Conservation (phyloP, 805 yeast genomes). For the Cyberlindnera nakhonratchasimensis region DNA sequence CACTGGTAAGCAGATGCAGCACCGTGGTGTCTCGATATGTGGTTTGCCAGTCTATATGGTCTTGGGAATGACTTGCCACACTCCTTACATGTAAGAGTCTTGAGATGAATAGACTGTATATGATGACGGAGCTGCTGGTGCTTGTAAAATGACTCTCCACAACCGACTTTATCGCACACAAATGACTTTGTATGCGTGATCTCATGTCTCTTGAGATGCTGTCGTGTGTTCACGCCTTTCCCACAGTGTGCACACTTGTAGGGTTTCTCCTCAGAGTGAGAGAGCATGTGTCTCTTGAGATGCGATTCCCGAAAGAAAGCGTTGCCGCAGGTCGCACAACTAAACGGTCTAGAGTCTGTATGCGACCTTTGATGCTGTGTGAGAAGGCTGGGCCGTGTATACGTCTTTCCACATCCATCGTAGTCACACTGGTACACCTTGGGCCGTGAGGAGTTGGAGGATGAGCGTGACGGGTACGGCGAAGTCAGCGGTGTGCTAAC, state of each 20-base stretch:
- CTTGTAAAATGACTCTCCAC: constrained; percentile 66
- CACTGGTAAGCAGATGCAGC: constrained; percentile 54
- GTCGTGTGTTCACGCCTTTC: constrained; percentile 76
- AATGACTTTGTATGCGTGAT: constrained; percentile 72
- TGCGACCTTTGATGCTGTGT: constrained; percentile 82
- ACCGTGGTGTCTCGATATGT: constrained; percentile 63
- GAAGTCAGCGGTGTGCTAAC: constrained; percentile 7
- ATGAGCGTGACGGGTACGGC: constrained; percentile 27
- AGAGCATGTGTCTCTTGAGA: constrained; percentile 64
- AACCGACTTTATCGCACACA: constrained; percentile 55
- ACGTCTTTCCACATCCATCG: constrained; percentile 69
- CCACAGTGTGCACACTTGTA: constrained; percentile 70
- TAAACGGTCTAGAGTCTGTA: constrained; percentile 72
- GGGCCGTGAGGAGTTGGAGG: constrained; percentile 40
- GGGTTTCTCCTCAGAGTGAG: constrained; percentile 68
- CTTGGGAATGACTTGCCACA: constrained; percentile 66
- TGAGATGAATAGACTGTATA: constrained; percentile 55
- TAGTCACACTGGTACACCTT: constrained; percentile 63
- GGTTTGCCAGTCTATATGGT: constrained; percentile 64
- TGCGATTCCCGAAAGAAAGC: constrained; percentile 78
- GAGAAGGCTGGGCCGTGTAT: constrained; percentile 75
- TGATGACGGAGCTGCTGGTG: constrained; percentile 78
- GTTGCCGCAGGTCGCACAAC: constrained; percentile 61
- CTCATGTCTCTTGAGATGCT: constrained; percentile 82
- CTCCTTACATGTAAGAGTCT: constrained; percentile 48